These are phyloP conservation scores for Citrus maxima DNA, from an alignment of 345 rosid genomes.

Conservation along the genomic window DNA sequence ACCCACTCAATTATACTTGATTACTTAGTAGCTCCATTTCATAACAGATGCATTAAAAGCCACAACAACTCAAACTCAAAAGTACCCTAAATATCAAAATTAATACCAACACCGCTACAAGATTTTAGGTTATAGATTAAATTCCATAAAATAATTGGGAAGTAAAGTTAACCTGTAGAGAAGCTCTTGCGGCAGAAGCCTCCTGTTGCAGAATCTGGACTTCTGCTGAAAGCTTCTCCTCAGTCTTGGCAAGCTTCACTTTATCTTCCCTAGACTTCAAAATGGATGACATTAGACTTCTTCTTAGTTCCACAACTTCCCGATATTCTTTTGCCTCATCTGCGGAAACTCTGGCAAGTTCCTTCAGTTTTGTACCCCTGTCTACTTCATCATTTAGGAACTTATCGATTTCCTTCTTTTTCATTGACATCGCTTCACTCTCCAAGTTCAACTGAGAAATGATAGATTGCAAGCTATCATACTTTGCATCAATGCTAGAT, in stretches of 20 bases:
- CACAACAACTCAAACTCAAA: background rate
- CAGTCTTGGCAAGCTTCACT: conserved; percentile 53
- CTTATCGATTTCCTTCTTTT: conserved; percentile 56
- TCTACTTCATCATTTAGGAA: conserved; percentile 45
- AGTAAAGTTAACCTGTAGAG: conserved; percentile 51
- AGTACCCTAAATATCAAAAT: background rate
- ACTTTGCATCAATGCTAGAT: conserved; percentile 45
- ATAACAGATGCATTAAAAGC: background rate
- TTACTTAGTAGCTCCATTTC: background rate
- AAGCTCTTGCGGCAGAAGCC: conserved; percentile 61
- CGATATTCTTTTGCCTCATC: conserved; percentile 63
- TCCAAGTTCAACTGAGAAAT: conserved; percentile 47
- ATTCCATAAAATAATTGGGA: background rate
- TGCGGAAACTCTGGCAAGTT: conserved; percentile 50
- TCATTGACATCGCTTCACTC: conserved; percentile 41
- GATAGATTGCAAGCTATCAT: conserved; percentile 37
- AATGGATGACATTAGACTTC: conserved; percentile 47
- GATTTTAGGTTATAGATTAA: background rate
- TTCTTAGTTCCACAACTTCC: conserved; percentile 52
- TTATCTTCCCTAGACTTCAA: conserved; percentile 64
- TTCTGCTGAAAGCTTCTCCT: conserved; percentile 73
- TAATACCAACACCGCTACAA: background rate
- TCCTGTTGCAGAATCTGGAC: conserved; percentile 65
- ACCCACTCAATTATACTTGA: background rate
- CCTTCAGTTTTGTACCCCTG: conserved; percentile 58